Evolutionary conservation across 1,284 basidiomycete genomes (phyloP).

Genomic region (Puccinia horiana): DNA sequence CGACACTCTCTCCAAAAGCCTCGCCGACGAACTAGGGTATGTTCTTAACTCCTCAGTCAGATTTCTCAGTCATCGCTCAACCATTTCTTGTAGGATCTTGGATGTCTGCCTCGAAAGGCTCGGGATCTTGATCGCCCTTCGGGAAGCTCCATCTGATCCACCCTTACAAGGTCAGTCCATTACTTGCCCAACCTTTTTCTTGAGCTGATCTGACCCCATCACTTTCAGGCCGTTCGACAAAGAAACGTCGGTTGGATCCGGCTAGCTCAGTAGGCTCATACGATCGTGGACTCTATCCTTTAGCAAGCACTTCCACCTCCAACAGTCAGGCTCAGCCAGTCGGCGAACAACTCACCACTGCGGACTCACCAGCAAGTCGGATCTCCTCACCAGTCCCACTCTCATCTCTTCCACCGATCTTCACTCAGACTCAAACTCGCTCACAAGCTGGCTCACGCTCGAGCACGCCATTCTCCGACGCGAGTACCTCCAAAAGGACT

Average conservation of each 20-base stretch:
- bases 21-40: slow-evolving; percentile 29
- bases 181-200: neutral
- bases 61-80: neutral
- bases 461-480: slow-evolving; percentile 30
- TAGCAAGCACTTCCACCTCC: slow-evolving; percentile 22
- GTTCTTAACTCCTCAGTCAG: neutral
- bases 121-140: slow-evolving; percentile 42
- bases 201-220: neutral
- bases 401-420: slow-evolving; percentile 43
- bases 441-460: slow-evolving; percentile 41
- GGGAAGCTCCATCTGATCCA: slow-evolving; percentile 43
- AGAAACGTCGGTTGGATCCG: slow-evolving; percentile 44
- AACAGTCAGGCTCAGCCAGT: neutral
- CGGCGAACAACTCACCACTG: neutral
- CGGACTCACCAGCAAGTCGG: slow-evolving; percentile 36
- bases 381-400: slow-evolving; percentile 52
- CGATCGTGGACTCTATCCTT: slow-evolving; percentile 17
- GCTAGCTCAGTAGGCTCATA: slow-evolving; percentile 20
- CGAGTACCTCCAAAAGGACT: neutral
- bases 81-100: slow-evolving; percentile 10
- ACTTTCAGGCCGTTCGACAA: slow-evolving; percentile 28
- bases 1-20: slow-evolving; percentile 1
- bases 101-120: slow-evolving; percentile 44
- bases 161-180: slow-evolving; percentile 18
- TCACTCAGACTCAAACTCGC: slow-evolving; percentile 32